phyloP scores from a whole-genome alignment of 495 filamentous ascomycete genomes.

The Aspergillus ostianus region DNA sequence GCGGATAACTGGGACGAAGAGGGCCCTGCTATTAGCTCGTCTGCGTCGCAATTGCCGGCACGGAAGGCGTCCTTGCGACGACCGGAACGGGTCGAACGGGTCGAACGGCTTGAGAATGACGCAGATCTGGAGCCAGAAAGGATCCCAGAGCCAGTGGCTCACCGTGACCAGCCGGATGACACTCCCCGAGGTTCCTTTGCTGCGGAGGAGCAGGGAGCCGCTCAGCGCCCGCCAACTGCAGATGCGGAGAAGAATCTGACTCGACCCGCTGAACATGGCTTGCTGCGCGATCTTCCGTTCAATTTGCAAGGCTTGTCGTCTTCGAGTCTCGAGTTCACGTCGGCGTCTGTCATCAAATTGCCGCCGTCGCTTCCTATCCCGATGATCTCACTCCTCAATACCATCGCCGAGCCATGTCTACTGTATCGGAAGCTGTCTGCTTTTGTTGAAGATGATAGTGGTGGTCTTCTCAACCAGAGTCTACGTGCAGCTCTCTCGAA shows the following conservation, averaged over 20 bases:
- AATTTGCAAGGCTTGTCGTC: slow-evolving; percentile 93
- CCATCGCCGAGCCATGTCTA: slow-evolving; percentile 87
- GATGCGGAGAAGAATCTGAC: slow-evolving; percentile 25
- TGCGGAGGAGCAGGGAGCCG: slow-evolving; percentile 16
- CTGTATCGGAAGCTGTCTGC: slow-evolving; percentile 75
- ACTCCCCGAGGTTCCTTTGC: slow-evolving; percentile 13
- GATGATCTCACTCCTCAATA: slow-evolving; percentile 82
- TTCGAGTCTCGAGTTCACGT: slow-evolving; percentile 71
- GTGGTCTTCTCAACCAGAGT: slow-evolving; percentile 84
- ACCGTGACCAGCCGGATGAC: slow-evolving; percentile 11
- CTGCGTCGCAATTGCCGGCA: slow-evolving; percentile 40
- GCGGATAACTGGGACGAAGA: slow-evolving; percentile 42
- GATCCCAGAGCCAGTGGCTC: slow-evolving; percentile 1
- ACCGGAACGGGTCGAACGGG: slow-evolving; percentile 18
- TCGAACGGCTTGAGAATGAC: slow-evolving; percentile 9
- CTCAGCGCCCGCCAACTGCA: slow-evolving; percentile 14
- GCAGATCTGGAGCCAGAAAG: slow-evolving; percentile 17
- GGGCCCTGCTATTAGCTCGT: slow-evolving; percentile 44
- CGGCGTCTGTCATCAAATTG: slow-evolving; percentile 63
- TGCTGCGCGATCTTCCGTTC: slow-evolving; percentile 88
- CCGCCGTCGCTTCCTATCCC: slow-evolving; percentile 79
- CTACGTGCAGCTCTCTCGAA: slow-evolving; percentile 82
- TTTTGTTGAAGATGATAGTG: slow-evolving; percentile 73
- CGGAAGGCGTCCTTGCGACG: slow-evolving; percentile 29
- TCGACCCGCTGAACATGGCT: slow-evolving; percentile 57